These are phyloP conservation scores for Kodamaea derodonti DNA, from an alignment of 1,139 yeast species.

Conservation along the genomic window DNA sequence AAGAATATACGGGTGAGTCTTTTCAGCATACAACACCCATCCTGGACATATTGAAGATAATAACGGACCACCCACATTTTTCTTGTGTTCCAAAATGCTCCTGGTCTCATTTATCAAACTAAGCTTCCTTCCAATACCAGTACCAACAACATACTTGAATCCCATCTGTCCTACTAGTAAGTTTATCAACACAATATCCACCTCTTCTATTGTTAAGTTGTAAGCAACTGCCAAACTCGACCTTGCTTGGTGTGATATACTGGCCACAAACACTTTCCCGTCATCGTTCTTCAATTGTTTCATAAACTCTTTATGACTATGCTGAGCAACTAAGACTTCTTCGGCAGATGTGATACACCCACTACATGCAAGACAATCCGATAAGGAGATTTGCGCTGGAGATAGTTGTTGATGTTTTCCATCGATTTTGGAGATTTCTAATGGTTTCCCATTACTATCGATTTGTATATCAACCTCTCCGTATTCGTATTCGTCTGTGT, in stretches of 20 bases:
- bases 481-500: constrained; percentile 16
- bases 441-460: constrained; percentile 61
- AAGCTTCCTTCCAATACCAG: constrained; percentile 74
- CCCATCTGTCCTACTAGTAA: constrained; percentile 61
- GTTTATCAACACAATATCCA: constrained; percentile 59
- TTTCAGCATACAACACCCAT: constrained; percentile 93
- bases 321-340: constrained; percentile 85
- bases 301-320: constrained; percentile 76
- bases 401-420: constrained; percentile 50
- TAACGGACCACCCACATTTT: constrained; percentile 31
- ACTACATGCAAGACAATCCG: constrained; percentile 94
- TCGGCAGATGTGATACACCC: constrained; percentile 98
- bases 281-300: constrained; percentile 41
- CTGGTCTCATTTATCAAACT: constrained; percentile 60
- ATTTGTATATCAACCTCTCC: constrained; percentile 60
- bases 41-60: constrained; percentile 86
- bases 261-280: constrained; percentile 55
- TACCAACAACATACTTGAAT: constrained; percentile 75
- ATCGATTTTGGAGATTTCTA: constrained; percentile 63
- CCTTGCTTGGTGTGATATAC: constrained; percentile 83
- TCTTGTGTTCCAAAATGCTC: constrained; percentile 36
- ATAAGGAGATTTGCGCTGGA: constrained; percentile 83
- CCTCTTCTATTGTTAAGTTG: constrained; percentile 45
- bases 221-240: constrained; percentile 77
- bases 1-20: constrained; percentile 83